Evolutionary conservation across 2,329 filamentous ascomycete genomes (phyloP), one percentile per base, ranked within the genome.

Genomic region (Trichophyton verrucosum): DNA sequence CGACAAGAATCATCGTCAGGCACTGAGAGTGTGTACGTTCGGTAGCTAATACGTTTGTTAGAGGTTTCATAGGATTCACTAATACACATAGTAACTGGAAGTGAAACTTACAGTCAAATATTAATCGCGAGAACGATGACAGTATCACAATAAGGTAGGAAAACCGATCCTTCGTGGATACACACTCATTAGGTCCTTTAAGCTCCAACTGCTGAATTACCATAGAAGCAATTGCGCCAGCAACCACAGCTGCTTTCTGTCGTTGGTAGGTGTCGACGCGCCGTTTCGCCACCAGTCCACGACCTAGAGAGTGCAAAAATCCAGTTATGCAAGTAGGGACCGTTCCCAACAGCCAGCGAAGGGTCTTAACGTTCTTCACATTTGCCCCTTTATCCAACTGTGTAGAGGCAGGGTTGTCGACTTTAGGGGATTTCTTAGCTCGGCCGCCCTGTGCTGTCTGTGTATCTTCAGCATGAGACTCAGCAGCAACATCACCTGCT

Each of bases 301-400:
- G 94, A 11, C 92, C 92, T 49, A 97, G 77, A 1, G 85, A 86
- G 68, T 95, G 89, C 70, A 96, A 87, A 66, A 97, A 88, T 0
- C 88, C 86, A 17, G 89, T 87, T n/a, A 91, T 87, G 2, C 86
- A 86, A 7, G 85, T 85, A 22, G 91, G 86, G 66, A 95, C 82
- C 38, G 89, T 86, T 67, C 87, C 86, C 11, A 97, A 80, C 9
- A 97, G 78, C 65, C 86, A 86, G 42, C 87, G 83, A 51, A 97
- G 79, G 11, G 83, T 86, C 69, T 87, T 84, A 46, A 87, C 90
- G 71, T 97, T 99, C 70, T 87, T 84, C 71, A 86, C 86, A 51
- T 78, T 73, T 36, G 76, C 71, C 36, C 68, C 53, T 69, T 71
- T 42, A 59, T 67, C 61, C 61, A 68, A 58, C 59, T 67, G 38